Evolutionary conservation across 176 grass and related monocot genomes (phyloP).

Genomic region (Poa annua): DNA sequence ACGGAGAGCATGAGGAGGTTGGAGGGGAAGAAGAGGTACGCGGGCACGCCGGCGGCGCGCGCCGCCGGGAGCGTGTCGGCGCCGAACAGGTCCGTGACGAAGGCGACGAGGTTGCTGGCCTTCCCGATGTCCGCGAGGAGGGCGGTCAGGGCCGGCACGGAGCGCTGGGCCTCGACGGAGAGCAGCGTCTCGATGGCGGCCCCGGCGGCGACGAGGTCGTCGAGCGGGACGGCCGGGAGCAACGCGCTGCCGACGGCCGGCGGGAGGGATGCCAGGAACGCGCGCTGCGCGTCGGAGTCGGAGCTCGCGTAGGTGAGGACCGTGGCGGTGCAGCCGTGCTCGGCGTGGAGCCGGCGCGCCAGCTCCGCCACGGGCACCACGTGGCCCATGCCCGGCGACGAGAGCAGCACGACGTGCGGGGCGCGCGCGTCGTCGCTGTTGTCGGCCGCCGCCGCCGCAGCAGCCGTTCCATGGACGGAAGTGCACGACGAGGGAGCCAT

Average conservation of each 20-base stretch:
- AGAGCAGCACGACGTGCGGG: conserved; percentile 54
- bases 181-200: conserved; percentile 53
- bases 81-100: conserved; percentile 60
- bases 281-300: conserved; percentile 36
- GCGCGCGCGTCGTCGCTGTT: neutral
- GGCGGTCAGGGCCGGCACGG: conserved; percentile 5
- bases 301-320: conserved; percentile 52
- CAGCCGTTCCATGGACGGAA: neutral
- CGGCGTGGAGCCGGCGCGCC: conserved; percentile 42
- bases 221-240: conserved; percentile 43
- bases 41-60: conserved; percentile 42
- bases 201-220: conserved; percentile 42
- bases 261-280: conserved; percentile 35
- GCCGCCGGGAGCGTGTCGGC: conserved; percentile 47
- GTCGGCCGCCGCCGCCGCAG: neutral
- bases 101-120: conserved; percentile 42
- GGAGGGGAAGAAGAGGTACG: conserved; percentile 58
- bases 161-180: conserved; percentile 26
- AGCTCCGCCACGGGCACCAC: conserved; percentile 59
- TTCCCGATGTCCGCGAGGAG: conserved; percentile 20
- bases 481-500: neutral
- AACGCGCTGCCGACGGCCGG: conserved; percentile 27
- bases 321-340: conserved; percentile 56
- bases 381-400: conserved; percentile 64
- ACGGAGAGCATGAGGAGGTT: conserved; percentile 63